A percentile compares a stretch with the other conserved stretches of the same genome.
These are phyloP conservation scores for Aspergillus aculeatinus DNA, from an alignment of 2,329 filamentous ascomycete species.

Conservation along the genomic window DNA sequence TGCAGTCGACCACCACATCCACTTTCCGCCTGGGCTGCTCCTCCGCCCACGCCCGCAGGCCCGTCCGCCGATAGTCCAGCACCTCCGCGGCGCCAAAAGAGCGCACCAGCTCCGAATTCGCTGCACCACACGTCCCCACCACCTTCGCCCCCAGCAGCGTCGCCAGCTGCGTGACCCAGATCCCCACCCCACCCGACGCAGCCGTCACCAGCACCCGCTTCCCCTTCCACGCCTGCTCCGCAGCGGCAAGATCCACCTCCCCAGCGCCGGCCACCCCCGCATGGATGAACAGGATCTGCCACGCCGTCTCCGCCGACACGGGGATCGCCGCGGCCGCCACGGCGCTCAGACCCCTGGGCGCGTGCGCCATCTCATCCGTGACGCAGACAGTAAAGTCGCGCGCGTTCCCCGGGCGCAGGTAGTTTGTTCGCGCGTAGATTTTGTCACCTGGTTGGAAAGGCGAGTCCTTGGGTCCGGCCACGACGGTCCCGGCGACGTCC, in stretches of 20 bases:
- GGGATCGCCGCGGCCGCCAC: slow-evolving; percentile 41
- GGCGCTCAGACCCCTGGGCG: slow-evolving; percentile 37
- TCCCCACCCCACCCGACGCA: slow-evolving; percentile 47
- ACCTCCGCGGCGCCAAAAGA: slow-evolving; percentile 43
- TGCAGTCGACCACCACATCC: slow-evolving; percentile 48
- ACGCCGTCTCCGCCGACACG: slow-evolving; percentile 44
- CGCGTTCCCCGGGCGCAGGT: slow-evolving; percentile 37
- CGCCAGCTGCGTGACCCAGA: slow-evolving; percentile 43
- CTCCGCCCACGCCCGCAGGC: slow-evolving; percentile 32
- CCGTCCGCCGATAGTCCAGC: slow-evolving; percentile 39
- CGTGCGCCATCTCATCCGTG: slow-evolving; percentile 39
- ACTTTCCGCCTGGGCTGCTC: slow-evolving; percentile 30
- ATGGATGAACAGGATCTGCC: slow-evolving; percentile 47
- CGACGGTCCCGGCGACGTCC: slow-evolving; percentile 44
- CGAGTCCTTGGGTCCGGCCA: slow-evolving; percentile 34
- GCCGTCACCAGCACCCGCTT: slow-evolving; percentile 48
- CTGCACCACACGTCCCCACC: slow-evolving; percentile 40
- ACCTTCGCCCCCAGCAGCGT: slow-evolving; percentile 34
- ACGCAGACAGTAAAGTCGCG: slow-evolving; percentile 38
- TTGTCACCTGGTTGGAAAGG: slow-evolving; percentile 41
- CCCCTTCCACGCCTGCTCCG: slow-evolving; percentile 20
- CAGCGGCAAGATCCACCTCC: not conserved
- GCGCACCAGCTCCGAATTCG: slow-evolving; percentile 42
- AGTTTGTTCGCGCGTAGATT: slow-evolving; percentile 41
- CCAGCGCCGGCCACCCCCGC: slow-evolving; percentile 19